These are phyloP conservation scores for Amanita jacksonii DNA, from an alignment of 768 basidiomycete genomes.

Conservation along the genomic window DNA sequence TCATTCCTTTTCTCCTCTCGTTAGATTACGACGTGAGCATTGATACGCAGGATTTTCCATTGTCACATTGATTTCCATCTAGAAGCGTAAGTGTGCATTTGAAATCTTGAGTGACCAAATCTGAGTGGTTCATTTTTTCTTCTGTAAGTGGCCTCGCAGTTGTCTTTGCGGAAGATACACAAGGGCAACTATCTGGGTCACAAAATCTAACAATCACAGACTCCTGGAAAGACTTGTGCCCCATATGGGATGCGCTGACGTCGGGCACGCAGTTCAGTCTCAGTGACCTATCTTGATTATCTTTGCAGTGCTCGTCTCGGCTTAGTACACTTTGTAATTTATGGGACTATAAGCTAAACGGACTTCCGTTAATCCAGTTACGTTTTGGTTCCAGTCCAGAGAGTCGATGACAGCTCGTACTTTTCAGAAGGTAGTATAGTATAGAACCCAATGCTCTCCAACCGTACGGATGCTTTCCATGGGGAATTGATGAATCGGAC, in stretches of 20 bases:
- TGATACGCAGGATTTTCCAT: constrained; percentile 1
- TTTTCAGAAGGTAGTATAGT: too few relatives aligned
- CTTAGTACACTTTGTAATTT: background rate
- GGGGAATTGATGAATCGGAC: too few relatives aligned
- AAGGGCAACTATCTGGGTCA: background rate
- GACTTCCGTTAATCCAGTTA: background rate
- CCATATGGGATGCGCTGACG: constrained; percentile 4
- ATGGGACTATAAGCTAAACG: background rate
- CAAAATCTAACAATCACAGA: background rate
- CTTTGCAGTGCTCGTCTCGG: too few relatives aligned
- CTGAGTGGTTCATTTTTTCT: background rate
- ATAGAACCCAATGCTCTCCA: too few relatives aligned
- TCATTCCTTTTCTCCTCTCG: background rate
- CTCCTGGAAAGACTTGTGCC: constrained; percentile 7
- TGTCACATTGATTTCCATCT: constrained; percentile 7
- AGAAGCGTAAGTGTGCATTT: constrained; percentile 1
- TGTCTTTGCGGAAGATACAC: constrained; percentile 5
- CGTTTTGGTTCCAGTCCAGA: too few relatives aligned
- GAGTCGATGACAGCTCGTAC: too few relatives aligned
- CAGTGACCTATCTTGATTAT: background rate
- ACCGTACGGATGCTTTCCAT: too few relatives aligned
- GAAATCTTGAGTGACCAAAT: too few relatives aligned
- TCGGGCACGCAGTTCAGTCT: constrained; percentile 3
- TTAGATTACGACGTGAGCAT: background rate
- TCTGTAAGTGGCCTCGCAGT: constrained; percentile 2